Base-by-base conservation (phyloP, 1,284 basidiomycete species). In the Vanrija sp. region DNA sequence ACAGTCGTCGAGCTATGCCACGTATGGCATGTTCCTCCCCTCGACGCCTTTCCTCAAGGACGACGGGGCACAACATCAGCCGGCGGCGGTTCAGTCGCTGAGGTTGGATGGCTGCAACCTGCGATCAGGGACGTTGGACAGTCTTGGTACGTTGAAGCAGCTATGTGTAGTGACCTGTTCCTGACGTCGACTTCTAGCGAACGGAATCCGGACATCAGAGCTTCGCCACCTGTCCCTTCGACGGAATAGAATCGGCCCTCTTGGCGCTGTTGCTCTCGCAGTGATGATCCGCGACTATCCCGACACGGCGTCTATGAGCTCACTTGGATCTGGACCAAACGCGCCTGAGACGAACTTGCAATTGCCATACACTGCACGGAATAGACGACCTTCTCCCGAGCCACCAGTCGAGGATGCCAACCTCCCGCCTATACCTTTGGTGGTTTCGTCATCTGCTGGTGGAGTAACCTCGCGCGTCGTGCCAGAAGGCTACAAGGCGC, bases 211-310 rank as follows among this genome's bases (percentile, higher is more conserved):
- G 5, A 85, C 84, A 0, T 93, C 91, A 0, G 85, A 86, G 0
- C 77, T 97, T 49, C 83, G 85, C 61, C 90, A 96, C 66, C 86
- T 96, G 52, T 95, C 91, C 0, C 78, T 96, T 14, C 83, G 92
- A 25, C 83, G 89, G 51, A 95, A 96, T 74, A 84, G 84, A 49
- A 95, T 96, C 64, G 85, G 82, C 39, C 82, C 85, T 0, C 83
- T 86, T 0, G 90, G 91, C 21, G 91, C 88, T 1, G 91, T 96
- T 3, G 87, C 91, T 0, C 80, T 97, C n/a, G 91, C 92, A 0
- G 81, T 95, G 49, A 94, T 96, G 89, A 91, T 96, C 61, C 85
- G 89, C 54, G 93, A 97, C 74, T 96, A 95, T 69, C 89, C 90
- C 4, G 89, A 93, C 65, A 80, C 76, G 54, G 77, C 66, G 16